phyloP scores from a whole-genome alignment of 139 green algal species.

The Micractinium sp. region DNA sequence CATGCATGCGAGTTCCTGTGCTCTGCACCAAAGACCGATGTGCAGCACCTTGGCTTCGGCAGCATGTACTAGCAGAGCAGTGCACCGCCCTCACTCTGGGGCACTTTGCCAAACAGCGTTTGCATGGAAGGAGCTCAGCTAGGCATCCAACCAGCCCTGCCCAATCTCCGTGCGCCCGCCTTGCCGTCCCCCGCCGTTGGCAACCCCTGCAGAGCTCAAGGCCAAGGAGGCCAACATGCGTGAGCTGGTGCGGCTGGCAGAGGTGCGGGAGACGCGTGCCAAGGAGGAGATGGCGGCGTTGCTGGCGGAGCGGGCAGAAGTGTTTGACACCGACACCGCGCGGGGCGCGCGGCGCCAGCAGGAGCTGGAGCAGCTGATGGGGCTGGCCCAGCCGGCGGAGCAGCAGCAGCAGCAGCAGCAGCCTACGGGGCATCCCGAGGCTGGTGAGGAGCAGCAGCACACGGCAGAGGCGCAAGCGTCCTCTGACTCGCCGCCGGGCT shows the following conservation, averaged over 20 bases:
- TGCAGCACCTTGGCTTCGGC: background rate
- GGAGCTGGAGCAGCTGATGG: background rate
- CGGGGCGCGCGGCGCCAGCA: background rate
- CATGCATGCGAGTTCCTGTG: background rate
- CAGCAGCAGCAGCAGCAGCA: background rate
- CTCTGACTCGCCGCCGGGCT: background rate
- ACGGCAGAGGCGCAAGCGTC: background rate
- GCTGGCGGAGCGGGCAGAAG: constrained; percentile 52
- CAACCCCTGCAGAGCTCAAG: constrained; percentile 60
- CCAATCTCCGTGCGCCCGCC: too few species aligned
- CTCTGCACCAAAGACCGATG: background rate
- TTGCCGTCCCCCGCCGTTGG: too few species aligned
- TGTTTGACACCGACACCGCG: constrained; percentile 59
- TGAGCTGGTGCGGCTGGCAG: constrained; percentile 79
- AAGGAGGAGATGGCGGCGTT: constrained; percentile 71
- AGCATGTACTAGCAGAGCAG: background rate
- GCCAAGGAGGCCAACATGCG: constrained; percentile 84
- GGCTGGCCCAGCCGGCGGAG: background rate
- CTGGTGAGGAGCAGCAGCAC: background rate
- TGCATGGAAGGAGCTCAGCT: too few species aligned
- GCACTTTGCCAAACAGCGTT: background rate
- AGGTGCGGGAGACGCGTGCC: constrained; percentile 67
- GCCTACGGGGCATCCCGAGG: background rate
- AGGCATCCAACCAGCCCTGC: background rate
- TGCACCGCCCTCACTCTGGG: background rate